Percentiles rank a stretch among this genome's conserved stretches.
These are phyloP conservation scores for Podospora pseudoanserina DNA, from an alignment of 495 filamentous ascomycete species.

Conservation along the genomic window DNA sequence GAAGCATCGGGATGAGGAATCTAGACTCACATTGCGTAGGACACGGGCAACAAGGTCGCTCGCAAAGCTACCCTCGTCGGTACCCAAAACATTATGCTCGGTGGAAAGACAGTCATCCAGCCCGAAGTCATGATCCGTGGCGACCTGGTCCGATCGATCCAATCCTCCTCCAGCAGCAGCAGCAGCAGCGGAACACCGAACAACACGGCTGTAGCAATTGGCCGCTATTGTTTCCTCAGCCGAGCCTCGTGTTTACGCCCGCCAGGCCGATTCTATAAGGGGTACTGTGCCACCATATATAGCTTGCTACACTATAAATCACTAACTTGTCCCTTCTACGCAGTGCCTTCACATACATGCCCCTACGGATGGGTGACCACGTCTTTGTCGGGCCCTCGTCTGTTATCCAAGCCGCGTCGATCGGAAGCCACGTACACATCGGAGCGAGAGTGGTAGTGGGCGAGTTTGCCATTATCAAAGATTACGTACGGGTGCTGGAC, in stretches of 20 bases:
- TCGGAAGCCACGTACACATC: constrained; percentile 81
- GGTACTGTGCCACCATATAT: constrained; percentile 35
- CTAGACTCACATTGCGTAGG: constrained; percentile 36
- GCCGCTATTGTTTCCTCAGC: constrained; percentile 81
- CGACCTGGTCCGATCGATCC: constrained; percentile 66
- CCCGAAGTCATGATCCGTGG: constrained; percentile 88
- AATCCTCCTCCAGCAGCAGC: constrained; percentile 33
- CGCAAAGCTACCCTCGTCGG: constrained; percentile 85
- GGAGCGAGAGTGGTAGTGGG: constrained; percentile 70
- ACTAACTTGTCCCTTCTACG: not conserved
- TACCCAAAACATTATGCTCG: constrained; percentile 95
- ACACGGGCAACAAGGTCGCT: constrained; percentile 97
- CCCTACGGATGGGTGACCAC: constrained; percentile 88
- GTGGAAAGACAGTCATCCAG: constrained; percentile 91
- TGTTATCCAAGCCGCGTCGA: constrained; percentile 71
- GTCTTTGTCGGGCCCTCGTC: constrained; percentile 75
- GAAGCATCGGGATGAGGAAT: no score
- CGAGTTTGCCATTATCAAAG: constrained; percentile 85
- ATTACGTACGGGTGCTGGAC: constrained; percentile 79
- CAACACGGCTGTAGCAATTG: constrained; percentile 76
- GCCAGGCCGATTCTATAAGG: constrained; percentile 67
- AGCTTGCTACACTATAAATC: not conserved
- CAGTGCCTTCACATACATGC: constrained; percentile 67
- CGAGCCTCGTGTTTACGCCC: constrained; percentile 70
- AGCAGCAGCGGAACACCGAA: constrained; percentile 35